Evolutionary conservation across 2,329 filamentous ascomycete species (phyloP).

Genomic region (Fusarium incarnatum): DNA sequence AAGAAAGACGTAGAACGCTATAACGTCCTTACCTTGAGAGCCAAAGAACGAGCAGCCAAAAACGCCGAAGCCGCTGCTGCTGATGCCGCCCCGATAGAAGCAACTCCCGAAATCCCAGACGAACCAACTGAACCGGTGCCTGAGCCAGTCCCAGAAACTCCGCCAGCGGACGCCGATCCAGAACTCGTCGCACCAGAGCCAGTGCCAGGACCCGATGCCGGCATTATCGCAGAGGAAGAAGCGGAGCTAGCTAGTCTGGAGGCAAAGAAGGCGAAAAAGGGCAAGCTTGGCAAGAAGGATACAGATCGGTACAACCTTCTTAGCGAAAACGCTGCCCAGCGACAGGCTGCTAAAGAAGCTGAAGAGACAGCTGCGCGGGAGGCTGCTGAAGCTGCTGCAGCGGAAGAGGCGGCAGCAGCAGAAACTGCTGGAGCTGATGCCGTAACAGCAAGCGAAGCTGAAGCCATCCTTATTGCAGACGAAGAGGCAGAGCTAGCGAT

Average conservation of each 20-base stretch:
- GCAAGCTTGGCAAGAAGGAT: conserved; percentile 42
- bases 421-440: conserved; percentile 34
- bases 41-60: conserved; percentile 42
- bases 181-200: conserved; percentile 11
- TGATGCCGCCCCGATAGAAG: conserved; percentile 6
- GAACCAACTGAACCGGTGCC: conserved; percentile 27
- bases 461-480: conserved; percentile 27
- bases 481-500: conserved; percentile 41
- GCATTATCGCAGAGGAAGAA: conserved; percentile 37
- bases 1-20: conserved; percentile 41
- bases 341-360: conserved; percentile 33
- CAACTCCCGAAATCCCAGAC: conserved; percentile 29
- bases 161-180: conserved; percentile 16
- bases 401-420: conserved; percentile 28
- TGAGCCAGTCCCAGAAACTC: conserved; percentile 23
- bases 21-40: conserved; percentile 31
- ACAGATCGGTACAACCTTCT: conserved; percentile 37
- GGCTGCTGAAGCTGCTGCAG: conserved; percentile 25
- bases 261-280: conserved; percentile 41
- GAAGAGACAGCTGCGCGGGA: conserved; percentile 44
- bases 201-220: conserved; percentile 29
- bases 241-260: conserved; percentile 34
- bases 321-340: conserved; percentile 31
- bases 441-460: conserved; percentile 31
- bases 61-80: conserved; percentile 44